Conservation (phyloP, 495 filamentous ascomycete genomes). For the Talaromyces wortmannii region DNA sequence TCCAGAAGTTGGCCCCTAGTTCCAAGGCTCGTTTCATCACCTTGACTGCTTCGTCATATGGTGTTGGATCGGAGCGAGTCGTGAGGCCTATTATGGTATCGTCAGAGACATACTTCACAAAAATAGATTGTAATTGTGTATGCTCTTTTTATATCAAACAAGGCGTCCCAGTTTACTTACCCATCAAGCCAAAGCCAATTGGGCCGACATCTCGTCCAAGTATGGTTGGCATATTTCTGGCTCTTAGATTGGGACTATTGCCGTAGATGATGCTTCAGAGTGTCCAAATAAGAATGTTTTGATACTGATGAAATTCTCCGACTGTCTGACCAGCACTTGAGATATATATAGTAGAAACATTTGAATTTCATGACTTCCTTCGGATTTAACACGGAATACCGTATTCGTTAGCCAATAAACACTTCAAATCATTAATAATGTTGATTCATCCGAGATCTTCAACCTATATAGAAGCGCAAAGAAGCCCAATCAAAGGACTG, state of each 20-base stretch:
- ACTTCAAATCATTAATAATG: no score
- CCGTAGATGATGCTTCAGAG: neutral
- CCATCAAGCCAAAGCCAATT: slow-evolving; percentile 21
- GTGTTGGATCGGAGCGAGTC: slow-evolving; percentile 43
- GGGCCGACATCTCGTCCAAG: slow-evolving; percentile 14
- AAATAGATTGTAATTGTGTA: no score
- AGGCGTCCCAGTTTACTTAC: neutral
- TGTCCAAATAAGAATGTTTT: neutral
- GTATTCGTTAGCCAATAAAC: no score
- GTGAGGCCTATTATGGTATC: slow-evolving; percentile 42
- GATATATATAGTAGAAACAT: no score
- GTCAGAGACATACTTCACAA: neutral
- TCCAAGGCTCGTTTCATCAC: slow-evolving; percentile 49
- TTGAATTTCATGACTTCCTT: no score
- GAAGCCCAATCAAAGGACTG: neutral
- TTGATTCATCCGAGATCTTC: neutral
- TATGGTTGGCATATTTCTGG: neutral
- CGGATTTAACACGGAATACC: no score
- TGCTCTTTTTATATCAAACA: neutral
- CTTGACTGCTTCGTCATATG: slow-evolving; percentile 49
- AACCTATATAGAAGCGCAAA: neutral
- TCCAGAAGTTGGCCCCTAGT: slow-evolving; percentile 57
- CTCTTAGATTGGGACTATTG: neutral
- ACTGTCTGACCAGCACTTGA: no score
- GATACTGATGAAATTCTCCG: no score